Conservation (phyloP, 2,329 filamentous ascomycete species). For the Talaromyces sp. region DNA sequence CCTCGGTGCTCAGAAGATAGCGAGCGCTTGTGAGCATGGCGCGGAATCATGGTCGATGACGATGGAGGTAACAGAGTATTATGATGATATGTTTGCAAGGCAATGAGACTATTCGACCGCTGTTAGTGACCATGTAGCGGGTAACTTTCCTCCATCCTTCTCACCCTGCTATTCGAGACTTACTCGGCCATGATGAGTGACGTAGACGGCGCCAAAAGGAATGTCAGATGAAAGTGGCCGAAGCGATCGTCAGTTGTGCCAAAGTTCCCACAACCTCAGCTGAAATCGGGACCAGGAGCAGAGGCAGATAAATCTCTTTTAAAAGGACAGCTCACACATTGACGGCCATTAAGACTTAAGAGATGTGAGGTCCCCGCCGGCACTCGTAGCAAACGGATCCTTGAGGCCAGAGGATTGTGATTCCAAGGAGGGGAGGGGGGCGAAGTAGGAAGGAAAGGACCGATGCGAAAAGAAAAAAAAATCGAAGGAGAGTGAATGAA, state of each 20-base stretch:
- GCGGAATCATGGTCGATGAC: slow-evolving; percentile 41
- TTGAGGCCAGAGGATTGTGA: too few species aligned
- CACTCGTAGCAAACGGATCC: too few species aligned
- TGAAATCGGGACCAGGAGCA: background rate
- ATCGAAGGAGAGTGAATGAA: too few species aligned
- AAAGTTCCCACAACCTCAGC: background rate
- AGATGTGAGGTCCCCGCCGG: too few species aligned
- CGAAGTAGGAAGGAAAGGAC: too few species aligned
- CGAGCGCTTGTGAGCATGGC: slow-evolving; percentile 41
- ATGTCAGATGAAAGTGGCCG: slow-evolving; percentile 13
- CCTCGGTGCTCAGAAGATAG: slow-evolving; percentile 40
- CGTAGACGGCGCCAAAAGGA: slow-evolving; percentile 26
- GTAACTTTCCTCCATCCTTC: background rate
- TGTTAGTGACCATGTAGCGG: slow-evolving; percentile 17
- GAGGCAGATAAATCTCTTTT: too few species aligned
- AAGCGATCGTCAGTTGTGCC: background rate
- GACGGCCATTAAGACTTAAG: too few species aligned
- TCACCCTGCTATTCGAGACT: slow-evolving; percentile 17
- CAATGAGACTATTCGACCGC: slow-evolving; percentile 35
- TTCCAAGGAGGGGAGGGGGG: too few species aligned
- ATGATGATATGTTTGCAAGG: slow-evolving; percentile 42
- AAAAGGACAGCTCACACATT: too few species aligned
- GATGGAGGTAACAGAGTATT: slow-evolving; percentile 36
- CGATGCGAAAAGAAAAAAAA: too few species aligned
- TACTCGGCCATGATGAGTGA: slow-evolving; percentile 45